Percentiles rank a stretch among this genome's conserved stretches.
These are phyloP conservation scores for Sclerotinia glacialis DNA, from an alignment of 2,329 filamentous ascomycete species.

Conservation along the genomic window DNA sequence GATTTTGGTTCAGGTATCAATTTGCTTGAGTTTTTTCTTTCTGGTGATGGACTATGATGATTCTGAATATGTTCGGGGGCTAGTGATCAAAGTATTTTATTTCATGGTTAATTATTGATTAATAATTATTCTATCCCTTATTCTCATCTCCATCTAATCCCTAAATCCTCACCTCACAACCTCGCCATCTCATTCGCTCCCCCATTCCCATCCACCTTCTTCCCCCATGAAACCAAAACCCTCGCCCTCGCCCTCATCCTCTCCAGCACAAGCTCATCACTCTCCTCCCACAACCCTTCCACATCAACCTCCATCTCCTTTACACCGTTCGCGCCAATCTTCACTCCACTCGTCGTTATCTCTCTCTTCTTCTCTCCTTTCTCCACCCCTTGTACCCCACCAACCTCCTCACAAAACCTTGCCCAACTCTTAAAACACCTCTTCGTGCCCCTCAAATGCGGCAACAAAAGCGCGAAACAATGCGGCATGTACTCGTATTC, in stretches of 20 bases:
- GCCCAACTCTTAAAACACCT: slow-evolving; percentile 57
- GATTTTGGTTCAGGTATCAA: background rate
- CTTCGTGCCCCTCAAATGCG: slow-evolving; percentile 45
- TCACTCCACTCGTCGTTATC: slow-evolving; percentile 44
- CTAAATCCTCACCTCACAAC: slow-evolving; percentile 35
- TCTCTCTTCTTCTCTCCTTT: background rate
- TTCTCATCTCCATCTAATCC: too few species aligned
- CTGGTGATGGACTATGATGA: background rate
- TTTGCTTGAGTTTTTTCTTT: background rate
- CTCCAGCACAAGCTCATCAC: slow-evolving; percentile 45
- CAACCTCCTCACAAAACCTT: slow-evolving; percentile 50
- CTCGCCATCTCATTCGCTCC: slow-evolving; percentile 35
- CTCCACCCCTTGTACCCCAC: slow-evolving; percentile 30
- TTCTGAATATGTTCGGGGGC: too few species aligned
- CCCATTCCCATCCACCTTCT: slow-evolving; percentile 6
- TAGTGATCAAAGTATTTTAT: too few species aligned
- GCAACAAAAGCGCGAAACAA: slow-evolving; percentile 61
- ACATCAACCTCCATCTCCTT: slow-evolving; percentile 49
- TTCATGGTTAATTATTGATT: too few species aligned
- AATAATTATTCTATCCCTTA: too few species aligned
- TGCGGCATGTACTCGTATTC: slow-evolving; percentile 82
- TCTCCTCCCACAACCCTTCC: slow-evolving; percentile 45
- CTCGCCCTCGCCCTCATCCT: slow-evolving; percentile 40
- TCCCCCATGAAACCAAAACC: slow-evolving; percentile 22
- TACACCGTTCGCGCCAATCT: slow-evolving; percentile 51